Evolutionary conservation across 2,329 filamentous ascomycete genomes (phyloP).

Genomic region (Penicillium sp.): DNA sequence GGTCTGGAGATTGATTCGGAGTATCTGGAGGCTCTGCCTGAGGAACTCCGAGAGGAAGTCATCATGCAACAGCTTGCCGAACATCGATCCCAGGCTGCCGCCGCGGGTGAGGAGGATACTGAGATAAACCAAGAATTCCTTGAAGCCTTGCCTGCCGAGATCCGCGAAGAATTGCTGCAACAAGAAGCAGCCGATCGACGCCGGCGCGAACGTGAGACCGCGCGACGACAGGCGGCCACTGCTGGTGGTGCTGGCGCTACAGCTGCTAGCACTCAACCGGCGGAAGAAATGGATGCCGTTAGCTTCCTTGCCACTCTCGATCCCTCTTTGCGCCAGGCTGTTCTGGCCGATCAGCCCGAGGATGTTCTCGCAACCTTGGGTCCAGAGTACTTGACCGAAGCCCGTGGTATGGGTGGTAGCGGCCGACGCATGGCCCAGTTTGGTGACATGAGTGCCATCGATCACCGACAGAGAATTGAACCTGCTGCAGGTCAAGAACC

Average conservation of each 20-base stretch:
- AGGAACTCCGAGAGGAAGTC: constrained; percentile 93
- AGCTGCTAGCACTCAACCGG: constrained; percentile 43
- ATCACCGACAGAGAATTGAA: constrained; percentile 38
- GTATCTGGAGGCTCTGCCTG: constrained; percentile 94
- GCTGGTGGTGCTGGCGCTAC: constrained; percentile 40
- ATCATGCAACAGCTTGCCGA: constrained; percentile 86
- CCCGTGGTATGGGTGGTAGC: constrained; percentile 66
- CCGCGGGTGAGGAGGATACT: constrained; percentile 62
- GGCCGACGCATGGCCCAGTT: constrained; percentile 57
- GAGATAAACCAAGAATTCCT: constrained; percentile 87
- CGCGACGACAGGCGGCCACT: constrained; percentile 59
- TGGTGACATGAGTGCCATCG: constrained; percentile 42
- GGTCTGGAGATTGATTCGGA: constrained; percentile 90
- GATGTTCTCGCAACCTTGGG: constrained; percentile 81
- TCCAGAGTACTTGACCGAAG: constrained; percentile 81
- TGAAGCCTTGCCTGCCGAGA: constrained; percentile 84
- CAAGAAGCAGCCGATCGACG: constrained; percentile 88
- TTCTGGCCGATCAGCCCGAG: constrained; percentile 88
- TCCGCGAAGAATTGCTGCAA: constrained; percentile 84
- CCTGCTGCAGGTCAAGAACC: constrained; percentile 45
- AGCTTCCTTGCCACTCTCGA: constrained; percentile 91
- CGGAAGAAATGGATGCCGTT: constrained; percentile 85
- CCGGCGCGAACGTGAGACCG: constrained; percentile 79
- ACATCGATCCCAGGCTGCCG: constrained; percentile 72
- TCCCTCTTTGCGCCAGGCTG: constrained; percentile 76